phyloP scores from a whole-genome alignment of 2,329 filamentous ascomycete species.

The Diaporthe velutina region DNA sequence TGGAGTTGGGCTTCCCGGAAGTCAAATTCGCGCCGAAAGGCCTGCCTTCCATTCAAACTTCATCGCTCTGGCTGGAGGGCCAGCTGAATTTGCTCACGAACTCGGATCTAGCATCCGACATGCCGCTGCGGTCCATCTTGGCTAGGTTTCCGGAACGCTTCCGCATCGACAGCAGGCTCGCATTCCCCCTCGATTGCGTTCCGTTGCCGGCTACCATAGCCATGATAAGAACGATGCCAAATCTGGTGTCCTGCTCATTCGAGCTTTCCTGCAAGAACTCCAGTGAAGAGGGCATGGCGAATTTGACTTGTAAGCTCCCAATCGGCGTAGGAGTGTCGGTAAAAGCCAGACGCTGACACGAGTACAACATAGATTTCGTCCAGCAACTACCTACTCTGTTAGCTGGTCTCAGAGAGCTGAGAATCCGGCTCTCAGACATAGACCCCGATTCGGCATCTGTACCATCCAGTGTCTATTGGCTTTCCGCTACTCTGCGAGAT shows the following conservation, averaged over 20 bases:
- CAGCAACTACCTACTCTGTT: not conserved
- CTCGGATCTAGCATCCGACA: not conserved
- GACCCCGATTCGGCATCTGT: not conserved
- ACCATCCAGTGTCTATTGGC: not conserved
- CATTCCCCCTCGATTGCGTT: not conserved
- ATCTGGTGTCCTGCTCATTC: not conserved
- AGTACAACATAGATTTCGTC: not conserved
- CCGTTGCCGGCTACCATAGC: not conserved
- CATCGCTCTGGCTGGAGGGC: not conserved
- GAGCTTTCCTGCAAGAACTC: not conserved
- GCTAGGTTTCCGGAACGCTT: not conserved
- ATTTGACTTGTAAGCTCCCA: not conserved
- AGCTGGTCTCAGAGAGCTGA: not conserved
- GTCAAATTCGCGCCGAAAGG: not conserved
- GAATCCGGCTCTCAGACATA: not conserved
- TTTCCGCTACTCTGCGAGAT: not conserved
- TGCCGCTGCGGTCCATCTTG: not conserved
- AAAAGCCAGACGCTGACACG: too few species aligned
- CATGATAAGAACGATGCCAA: not conserved
- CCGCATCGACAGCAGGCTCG: not conserved
- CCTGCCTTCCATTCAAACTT: not conserved
- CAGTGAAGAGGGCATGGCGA: not conserved
- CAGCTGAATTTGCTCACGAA: not conserved
- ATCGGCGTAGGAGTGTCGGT: too few species aligned
- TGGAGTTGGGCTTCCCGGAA: too few species aligned